Percentiles rank a stretch among this genome's conserved stretches.
These are phyloP conservation scores for Beauveria sp. DNA, from an alignment of 2,329 filamentous ascomycete genomes.

Conservation along the genomic window DNA sequence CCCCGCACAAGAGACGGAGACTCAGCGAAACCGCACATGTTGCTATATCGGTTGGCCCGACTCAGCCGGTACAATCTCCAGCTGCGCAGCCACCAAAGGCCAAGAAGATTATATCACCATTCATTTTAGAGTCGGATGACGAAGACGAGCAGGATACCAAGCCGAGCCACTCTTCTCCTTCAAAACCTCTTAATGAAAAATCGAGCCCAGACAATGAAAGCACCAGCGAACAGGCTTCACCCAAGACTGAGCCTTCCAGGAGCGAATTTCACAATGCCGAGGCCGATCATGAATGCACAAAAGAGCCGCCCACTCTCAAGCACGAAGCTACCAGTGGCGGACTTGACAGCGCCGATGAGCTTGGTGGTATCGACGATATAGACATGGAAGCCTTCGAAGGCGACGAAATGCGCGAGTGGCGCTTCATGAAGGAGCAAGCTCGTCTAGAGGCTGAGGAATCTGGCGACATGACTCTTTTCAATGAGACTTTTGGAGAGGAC, in stretches of 20 bases:
- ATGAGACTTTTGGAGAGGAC: slow-evolving; percentile 28
- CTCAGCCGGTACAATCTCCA: background rate
- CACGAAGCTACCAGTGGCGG: slow-evolving; percentile 17
- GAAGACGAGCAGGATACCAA: slow-evolving; percentile 27
- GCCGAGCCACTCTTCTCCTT: background rate
- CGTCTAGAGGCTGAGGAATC: slow-evolving; percentile 54
- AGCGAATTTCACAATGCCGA: background rate
- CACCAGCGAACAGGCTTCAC: background rate
- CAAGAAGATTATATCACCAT: slow-evolving; percentile 39
- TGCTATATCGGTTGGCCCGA: slow-evolving; percentile 14
- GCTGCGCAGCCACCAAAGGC: slow-evolving; percentile 12
- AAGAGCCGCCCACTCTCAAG: background rate
- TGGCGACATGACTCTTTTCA: slow-evolving; percentile 26
- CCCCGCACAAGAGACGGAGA: slow-evolving; percentile 24
- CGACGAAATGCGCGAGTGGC: slow-evolving; percentile 57
- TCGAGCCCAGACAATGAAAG: background rate
- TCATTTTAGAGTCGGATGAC: slow-evolving; percentile 62
- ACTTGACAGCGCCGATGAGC: slow-evolving; percentile 26
- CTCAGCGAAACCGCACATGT: slow-evolving; percentile 18
- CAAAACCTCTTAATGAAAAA: background rate
- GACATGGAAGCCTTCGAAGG: slow-evolving; percentile 45
- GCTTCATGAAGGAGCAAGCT: slow-evolving; percentile 71
- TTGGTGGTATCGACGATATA: slow-evolving; percentile 48
- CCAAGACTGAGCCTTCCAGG: background rate
- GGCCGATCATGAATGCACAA: background rate